Conservation (phyloP, 441 rosid genomes). For the Erodium moschatum region DNA sequence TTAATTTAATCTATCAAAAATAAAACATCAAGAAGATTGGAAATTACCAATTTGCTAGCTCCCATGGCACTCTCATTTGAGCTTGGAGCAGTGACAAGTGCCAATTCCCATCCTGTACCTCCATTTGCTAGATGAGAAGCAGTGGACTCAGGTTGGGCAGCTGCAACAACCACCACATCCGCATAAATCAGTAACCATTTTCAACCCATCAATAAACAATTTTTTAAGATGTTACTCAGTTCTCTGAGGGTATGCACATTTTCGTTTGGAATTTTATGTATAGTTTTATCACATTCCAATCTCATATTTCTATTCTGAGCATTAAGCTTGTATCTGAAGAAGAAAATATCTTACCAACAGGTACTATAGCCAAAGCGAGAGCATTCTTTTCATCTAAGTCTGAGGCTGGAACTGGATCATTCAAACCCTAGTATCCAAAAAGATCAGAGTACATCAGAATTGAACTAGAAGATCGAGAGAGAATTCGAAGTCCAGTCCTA, state of each 20-base stretch:
- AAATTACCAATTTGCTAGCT: conserved; percentile 64
- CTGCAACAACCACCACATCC: conserved; percentile 30
- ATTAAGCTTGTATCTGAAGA: neutral
- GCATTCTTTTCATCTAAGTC: conserved; percentile 77
- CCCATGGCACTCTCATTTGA: conserved; percentile 56
- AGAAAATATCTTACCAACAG: conserved; percentile 41
- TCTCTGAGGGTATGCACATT: neutral
- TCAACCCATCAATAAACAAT: neutral
- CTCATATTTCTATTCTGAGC: neutral
- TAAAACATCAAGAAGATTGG: neutral
- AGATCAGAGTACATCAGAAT: conserved; percentile 5
- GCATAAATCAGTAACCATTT: conserved; percentile 10
- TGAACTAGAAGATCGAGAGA: neutral
- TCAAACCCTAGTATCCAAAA: conserved; percentile 41
- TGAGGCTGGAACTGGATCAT: conserved; percentile 60
- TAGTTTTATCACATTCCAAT: neutral
- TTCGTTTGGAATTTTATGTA: neutral
- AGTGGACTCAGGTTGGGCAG: conserved; percentile 42
- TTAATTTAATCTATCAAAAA: too few species aligned
- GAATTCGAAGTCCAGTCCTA: neutral
- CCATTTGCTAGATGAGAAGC: conserved; percentile 37
- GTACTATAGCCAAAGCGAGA: conserved; percentile 83
- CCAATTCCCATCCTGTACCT: conserved; percentile 74
- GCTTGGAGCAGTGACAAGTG: conserved; percentile 82
- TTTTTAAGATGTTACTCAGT: neutral